Evolutionary conservation across 768 basidiomycete species (phyloP).

Genomic region (Boletus fagicola): DNA sequence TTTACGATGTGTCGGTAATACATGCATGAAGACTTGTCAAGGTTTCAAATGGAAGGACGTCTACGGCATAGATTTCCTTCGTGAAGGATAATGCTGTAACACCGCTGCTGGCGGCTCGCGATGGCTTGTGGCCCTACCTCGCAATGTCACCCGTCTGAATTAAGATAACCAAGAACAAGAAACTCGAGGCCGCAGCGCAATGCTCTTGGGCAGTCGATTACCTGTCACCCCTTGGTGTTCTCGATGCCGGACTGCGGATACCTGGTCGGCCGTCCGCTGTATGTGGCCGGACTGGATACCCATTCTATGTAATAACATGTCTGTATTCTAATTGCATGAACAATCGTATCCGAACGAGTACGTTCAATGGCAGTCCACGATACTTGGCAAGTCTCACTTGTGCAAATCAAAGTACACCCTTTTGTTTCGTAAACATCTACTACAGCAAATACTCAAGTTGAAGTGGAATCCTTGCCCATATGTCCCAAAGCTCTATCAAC

Average conservation of each 20-base stretch:
- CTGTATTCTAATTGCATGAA: conserved; percentile 5
- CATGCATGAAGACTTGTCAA: conserved; percentile 34
- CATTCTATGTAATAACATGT: background rate
- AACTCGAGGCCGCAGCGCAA: background rate
- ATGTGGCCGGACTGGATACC: background rate
- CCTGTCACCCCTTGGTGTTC: background rate
- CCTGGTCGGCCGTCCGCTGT: background rate
- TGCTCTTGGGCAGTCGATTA: background rate
- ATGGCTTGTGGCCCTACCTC: conserved; percentile 4
- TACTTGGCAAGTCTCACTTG: no score
- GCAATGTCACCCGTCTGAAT: conserved; percentile 18
- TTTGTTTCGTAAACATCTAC: background rate
- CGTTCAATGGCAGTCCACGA: background rate
- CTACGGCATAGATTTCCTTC: conserved; percentile 10
- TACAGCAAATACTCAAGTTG: background rate
- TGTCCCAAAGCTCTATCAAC: conserved; percentile 2
- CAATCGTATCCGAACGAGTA: background rate
- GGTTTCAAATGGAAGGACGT: conserved; percentile 19
- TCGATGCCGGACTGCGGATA: conserved; percentile 8
- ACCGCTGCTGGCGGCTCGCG: conserved; percentile 4
- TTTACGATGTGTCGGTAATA: conserved; percentile 38
- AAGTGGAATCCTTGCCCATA: background rate
- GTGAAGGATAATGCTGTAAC: conserved; percentile 17
- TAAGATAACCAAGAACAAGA: conserved; percentile 23
- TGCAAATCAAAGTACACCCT: background rate